Evolutionary conservation across 208 protist species (phyloP), one percentile per base, ranked within the genome.

Genomic region (Trypanosoma scelopori): DNA sequence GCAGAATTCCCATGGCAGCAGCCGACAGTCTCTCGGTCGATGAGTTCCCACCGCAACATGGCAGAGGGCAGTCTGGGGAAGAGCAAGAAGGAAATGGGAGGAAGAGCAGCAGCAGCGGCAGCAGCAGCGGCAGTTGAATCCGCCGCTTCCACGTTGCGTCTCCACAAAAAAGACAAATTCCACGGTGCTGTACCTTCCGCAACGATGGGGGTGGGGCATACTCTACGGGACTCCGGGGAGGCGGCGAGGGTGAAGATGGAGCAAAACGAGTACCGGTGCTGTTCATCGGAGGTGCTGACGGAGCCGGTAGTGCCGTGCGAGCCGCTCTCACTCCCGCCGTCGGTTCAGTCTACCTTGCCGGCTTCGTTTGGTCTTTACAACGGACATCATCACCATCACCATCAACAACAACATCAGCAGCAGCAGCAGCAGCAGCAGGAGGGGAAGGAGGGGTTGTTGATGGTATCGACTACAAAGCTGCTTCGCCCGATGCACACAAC

Each of bases 1-100:
- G 80, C 59, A 23, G 78, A 86, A 58, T 27, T 47, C 7, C 52
- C 42, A 41, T 50, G 39, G 52, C 16, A 30, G 20, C 16, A 30
- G n/a, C 9, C 20, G 59, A 27, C 1, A 11, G 9, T 37, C 22
- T 55, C 48, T 15, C 13, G 22, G 1, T 46, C 48, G 11, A 37
- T 22, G 47, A 15, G 32, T 37, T 3, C 32, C 32, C 32, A 9
- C 9, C 3, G 3, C 5, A 9, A 9, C 3, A 9, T 37, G 5
- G 32, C 32, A 37, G 32, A 9, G 3, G 32, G 3, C 5, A 37
- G 9, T 11, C 9, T 45, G n/a, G 28, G 39, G 35, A 42, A 18
- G 32, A 4, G 5, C 1, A n/a, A 22, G 22, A 47, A 55, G 48
- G 30, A 7, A 22, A 37, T 32, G n/a, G n/a, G n/a, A n/a, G n/a